These are phyloP conservation scores for Hemileccinum impolitum DNA, from an alignment of 768 basidiomycete genomes.

Conservation along the genomic window DNA sequence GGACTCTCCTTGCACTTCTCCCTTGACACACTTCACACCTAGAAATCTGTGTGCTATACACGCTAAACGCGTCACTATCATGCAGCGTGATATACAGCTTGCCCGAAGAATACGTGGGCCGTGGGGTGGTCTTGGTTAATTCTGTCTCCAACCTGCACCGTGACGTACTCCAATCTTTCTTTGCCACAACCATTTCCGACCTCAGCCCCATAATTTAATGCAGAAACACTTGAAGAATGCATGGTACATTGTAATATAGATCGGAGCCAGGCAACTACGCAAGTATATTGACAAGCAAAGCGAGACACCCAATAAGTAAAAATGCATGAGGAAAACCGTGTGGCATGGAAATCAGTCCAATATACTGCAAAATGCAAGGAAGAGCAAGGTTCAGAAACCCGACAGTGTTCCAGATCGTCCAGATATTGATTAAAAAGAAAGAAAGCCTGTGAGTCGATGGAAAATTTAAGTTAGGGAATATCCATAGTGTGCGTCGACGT, in stretches of 20 bases:
- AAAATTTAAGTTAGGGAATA: slow-evolving; percentile 20
- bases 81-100: slow-evolving; percentile 96
- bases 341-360: slow-evolving; percentile 16
- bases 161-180: too few species aligned
- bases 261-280: slow-evolving; percentile 6
- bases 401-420: slow-evolving; percentile 19
- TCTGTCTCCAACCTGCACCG: not conserved
- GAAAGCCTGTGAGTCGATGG: slow-evolving; percentile 1
- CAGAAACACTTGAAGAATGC: slow-evolving; percentile 16
- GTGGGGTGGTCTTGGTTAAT: slow-evolving; percentile 70
- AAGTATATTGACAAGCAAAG: slow-evolving; percentile 12
- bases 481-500: slow-evolving; percentile 20
- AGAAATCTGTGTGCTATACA: slow-evolving; percentile 97
- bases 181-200: not conserved
- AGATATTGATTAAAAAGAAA: slow-evolving; percentile 7
- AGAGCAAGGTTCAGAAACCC: slow-evolving; percentile 5
- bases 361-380: slow-evolving; percentile 13
- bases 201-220: not conserved
- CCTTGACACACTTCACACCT: slow-evolving; percentile 5
- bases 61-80: slow-evolving; percentile 96
- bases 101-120: slow-evolving; percentile 92
- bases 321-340: slow-evolving; percentile 10
- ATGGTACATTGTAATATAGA: slow-evolving; percentile 29
- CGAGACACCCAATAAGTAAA: slow-evolving; percentile 6
- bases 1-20: not conserved